Conservation (phyloP, 495 filamentous ascomycete genomes). For the Parathielavia appendiculata region DNA sequence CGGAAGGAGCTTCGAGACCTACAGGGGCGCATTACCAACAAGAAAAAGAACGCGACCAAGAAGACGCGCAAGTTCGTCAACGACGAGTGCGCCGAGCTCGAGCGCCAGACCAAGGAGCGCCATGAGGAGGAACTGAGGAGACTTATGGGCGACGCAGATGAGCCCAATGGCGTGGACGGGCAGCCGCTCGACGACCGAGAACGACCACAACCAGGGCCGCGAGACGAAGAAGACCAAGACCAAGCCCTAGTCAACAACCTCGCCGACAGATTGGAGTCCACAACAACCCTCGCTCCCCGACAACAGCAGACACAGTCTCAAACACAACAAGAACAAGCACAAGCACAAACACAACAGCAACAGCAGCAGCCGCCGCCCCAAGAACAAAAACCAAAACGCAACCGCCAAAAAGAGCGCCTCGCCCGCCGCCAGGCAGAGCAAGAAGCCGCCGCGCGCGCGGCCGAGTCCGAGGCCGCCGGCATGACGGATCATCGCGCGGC, state of each 20-base stretch:
- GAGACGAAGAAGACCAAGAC: not conserved
- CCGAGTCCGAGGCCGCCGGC: conserved; percentile 66
- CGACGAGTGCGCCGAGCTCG: conserved; percentile 72
- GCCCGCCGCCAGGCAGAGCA: conserved; percentile 83
- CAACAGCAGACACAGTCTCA: conserved; percentile 8
- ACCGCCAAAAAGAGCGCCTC: conserved; percentile 84
- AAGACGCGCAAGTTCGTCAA: conserved; percentile 89
- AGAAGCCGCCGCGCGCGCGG: conserved; percentile 59
- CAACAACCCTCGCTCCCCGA: conserved; percentile 21
- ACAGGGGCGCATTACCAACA: conserved; percentile 76
- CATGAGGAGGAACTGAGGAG: conserved; percentile 62
- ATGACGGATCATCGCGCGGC: conserved; percentile 68
- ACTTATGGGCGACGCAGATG: conserved; percentile 39
- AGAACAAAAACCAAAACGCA: conserved; percentile 59
- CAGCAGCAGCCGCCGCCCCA: conserved; percentile 16
- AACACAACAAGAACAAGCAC: conserved; percentile 21
- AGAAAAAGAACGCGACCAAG: conserved; percentile 93
- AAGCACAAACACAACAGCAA: conserved; percentile 21
- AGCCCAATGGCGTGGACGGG: conserved; percentile 19
- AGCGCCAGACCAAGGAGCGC: conserved; percentile 59
- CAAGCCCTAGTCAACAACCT: conserved; percentile 14
- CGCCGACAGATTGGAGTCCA: conserved; percentile 19
- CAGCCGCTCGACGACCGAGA: conserved; percentile 8
- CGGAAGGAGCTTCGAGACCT: conserved; percentile 86
- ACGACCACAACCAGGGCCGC: conserved; percentile 7